A percentile compares a stretch with the other conserved stretches of the same genome.
These are phyloP conservation scores for Cutaneotrichosporon spelunceum DNA, from an alignment of 1,284 basidiomycete species.

Conservation along the genomic window DNA sequence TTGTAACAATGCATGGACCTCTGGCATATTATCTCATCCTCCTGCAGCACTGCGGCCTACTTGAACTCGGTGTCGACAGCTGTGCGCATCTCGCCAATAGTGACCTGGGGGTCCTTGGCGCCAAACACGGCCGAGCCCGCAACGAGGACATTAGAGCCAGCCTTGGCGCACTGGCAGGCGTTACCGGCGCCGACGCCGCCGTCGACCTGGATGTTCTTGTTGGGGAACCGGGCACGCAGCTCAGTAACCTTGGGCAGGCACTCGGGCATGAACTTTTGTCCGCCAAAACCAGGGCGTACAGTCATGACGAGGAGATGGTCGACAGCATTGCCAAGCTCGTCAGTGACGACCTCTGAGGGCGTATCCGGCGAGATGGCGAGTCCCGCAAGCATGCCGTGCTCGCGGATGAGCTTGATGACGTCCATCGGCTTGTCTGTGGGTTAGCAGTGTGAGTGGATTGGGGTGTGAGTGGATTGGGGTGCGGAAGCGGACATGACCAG, in stretches of 20 bases:
- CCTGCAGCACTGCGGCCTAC: neutral
- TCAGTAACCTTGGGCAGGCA: conserved; percentile 80
- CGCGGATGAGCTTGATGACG: conserved; percentile 72
- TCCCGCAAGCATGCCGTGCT: conserved; percentile 73
- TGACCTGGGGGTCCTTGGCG: conserved; percentile 70
- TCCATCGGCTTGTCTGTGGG: conserved; percentile 54
- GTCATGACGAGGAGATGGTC: conserved; percentile 99
- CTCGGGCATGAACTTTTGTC: conserved; percentile 92
- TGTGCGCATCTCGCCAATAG: conserved; percentile 69
- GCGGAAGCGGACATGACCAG: neutral
- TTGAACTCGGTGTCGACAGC: conserved; percentile 61
- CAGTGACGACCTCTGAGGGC: conserved; percentile 75
- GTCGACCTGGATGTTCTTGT: conserved; percentile 91
- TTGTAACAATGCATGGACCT: conserved; percentile 7
- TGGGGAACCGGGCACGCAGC: conserved; percentile 80
- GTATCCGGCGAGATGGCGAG: conserved; percentile 94
- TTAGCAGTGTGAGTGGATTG: conserved; percentile 10
- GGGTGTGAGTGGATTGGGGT: neutral
- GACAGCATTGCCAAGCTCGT: conserved; percentile 70
- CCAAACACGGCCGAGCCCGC: conserved; percentile 95
- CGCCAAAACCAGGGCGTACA: conserved; percentile 86
- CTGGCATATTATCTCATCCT: neutral
- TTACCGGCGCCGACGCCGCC: conserved; percentile 93
- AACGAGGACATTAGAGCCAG: conserved; percentile 96
- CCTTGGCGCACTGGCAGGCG: conserved; percentile 81